Evolutionary conservation across 768 basidiomycete genomes (phyloP).

Genomic region (Rhodosporidiobolus odoratus): DNA sequence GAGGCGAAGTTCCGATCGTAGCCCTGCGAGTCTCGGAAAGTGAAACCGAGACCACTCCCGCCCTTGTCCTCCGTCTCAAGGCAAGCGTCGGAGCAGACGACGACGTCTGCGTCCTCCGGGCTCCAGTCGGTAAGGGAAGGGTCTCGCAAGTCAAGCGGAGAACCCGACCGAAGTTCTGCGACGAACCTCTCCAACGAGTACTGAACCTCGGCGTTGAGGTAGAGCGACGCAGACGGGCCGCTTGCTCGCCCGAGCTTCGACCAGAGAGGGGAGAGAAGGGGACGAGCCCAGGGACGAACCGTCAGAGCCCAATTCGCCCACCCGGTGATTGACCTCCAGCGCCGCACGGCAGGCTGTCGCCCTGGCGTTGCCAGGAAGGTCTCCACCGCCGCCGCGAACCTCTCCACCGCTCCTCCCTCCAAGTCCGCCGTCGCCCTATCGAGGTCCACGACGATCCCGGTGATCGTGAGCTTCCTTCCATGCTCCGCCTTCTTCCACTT

Average conservation of each 20-base stretch:
- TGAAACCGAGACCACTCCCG: no score
- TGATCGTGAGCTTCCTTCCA: not conserved
- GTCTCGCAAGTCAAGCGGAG: not conserved
- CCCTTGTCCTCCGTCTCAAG: not conserved
- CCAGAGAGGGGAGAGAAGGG: no score
- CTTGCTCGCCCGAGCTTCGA: no score
- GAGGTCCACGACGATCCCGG: not conserved
- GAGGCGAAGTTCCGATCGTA: not conserved
- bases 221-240: not conserved
- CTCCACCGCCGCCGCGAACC: not conserved
- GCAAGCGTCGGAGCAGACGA: not conserved
- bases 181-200: not conserved
- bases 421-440: not conserved
- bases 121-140: not conserved
- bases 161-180: not conserved
- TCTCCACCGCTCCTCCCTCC: not conserved
- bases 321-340: no score
- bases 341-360: no score
- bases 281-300: no score
- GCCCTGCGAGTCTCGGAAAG: no score
- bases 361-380: not conserved
- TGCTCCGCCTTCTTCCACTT: not conserved
- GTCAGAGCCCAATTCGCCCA: no score
- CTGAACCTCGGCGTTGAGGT: no score
- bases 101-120: not conserved